Percentiles rank a stretch among this genome's conserved stretches.
These are phyloP conservation scores for Epithele typhae DNA, from an alignment of 768 basidiomycete species.

Conservation along the genomic window DNA sequence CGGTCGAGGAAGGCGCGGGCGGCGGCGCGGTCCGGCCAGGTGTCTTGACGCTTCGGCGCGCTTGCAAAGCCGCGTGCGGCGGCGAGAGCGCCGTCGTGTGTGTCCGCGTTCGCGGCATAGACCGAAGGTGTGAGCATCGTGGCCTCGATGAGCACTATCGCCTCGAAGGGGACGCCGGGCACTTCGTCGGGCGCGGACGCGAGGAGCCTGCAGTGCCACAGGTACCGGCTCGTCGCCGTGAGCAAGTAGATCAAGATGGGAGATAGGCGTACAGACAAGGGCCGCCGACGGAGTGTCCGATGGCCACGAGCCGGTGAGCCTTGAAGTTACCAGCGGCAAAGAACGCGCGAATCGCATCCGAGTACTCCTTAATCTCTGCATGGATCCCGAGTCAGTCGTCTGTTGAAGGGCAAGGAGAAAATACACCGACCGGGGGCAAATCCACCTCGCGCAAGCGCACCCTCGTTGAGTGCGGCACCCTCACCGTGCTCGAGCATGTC, in stretches of 20 bases:
- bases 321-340: background rate
- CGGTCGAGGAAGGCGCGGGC: slow-evolving; percentile 40
- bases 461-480: slow-evolving; percentile 39
- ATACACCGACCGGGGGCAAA: background rate
- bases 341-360: slow-evolving; percentile 1
- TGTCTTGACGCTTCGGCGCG: slow-evolving; percentile 5
- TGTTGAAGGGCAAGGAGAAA: no score
- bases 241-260: no score
- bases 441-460: slow-evolving; percentile 26
- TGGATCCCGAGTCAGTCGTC: no score
- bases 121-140: slow-evolving; percentile 20
- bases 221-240: no score
- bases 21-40: slow-evolving; percentile 37
- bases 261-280: background rate
- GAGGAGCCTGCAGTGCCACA: background rate
- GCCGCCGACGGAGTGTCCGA: slow-evolving; percentile 6
- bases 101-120: slow-evolving; percentile 1
- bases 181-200: background rate
- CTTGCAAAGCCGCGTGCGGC: background rate
- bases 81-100: slow-evolving; percentile 5
- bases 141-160: slow-evolving; percentile 45
- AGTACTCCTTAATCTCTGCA: background rate
- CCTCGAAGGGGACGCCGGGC: background rate
- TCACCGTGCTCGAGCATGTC: slow-evolving; percentile 52
- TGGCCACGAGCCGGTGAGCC: background rate